These are phyloP conservation scores for Chlorella variabilis DNA, from an alignment of 163 green algal genomes.

Conservation along the genomic window DNA sequence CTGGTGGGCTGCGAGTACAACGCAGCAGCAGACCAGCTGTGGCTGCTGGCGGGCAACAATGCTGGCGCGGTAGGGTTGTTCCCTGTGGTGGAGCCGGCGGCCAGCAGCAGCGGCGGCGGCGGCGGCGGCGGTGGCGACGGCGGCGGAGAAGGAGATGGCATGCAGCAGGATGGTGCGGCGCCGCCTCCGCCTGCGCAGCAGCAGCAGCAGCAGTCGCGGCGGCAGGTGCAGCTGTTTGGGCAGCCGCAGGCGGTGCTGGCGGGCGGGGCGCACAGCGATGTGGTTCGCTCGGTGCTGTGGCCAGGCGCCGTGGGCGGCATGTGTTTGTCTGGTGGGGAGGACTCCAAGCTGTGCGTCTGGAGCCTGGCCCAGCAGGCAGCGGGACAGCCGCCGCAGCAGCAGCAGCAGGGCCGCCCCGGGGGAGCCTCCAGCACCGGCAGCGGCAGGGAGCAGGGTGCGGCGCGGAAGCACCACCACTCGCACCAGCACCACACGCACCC, in stretches of 20 bases:
- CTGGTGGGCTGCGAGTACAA: slow-evolving; percentile 73
- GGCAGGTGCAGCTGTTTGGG: slow-evolving; percentile 42
- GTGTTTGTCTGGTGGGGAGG: slow-evolving; percentile 44
- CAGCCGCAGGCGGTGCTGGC: slow-evolving; percentile 50
- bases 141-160: no score
- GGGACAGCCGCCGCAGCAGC: slow-evolving; percentile 2
- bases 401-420: no score
- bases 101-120: slow-evolving; percentile 35
- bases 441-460: neutral
- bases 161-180: slow-evolving; percentile 6
- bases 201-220: slow-evolving; percentile 31
- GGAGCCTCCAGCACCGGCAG: no score
- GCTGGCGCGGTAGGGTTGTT: slow-evolving; percentile 47
- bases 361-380: neutral
- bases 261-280: slow-evolving; percentile 55
- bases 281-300: slow-evolving; percentile 42
- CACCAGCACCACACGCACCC: slow-evolving; percentile 5
- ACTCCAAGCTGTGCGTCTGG: slow-evolving; percentile 44
- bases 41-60: slow-evolving; percentile 60
- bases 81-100: slow-evolving; percentile 18
- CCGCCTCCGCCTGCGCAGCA: slow-evolving; percentile 13
- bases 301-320: neutral
- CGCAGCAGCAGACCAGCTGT: slow-evolving; percentile 50
- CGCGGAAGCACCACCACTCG: slow-evolving; percentile 24
- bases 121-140: slow-evolving; percentile 32